Evolutionary conservation across 768 basidiomycete genomes (phyloP), one percentile per base, ranked within the genome.

Genomic region (Hysterangium stoloniferum): DNA sequence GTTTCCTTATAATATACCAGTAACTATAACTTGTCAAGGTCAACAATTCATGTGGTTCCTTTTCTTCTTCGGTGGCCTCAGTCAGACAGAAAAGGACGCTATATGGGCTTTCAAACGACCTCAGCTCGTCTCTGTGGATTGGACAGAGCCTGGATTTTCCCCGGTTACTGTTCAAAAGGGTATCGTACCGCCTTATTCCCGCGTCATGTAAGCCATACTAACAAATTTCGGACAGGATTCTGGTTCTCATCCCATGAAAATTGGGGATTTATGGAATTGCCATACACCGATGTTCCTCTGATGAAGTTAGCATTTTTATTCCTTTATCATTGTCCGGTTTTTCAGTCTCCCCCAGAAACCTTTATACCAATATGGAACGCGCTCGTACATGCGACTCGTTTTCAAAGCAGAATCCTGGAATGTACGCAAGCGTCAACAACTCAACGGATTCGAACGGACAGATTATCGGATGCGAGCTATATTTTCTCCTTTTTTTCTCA

Each of bases 351-450:
- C 22, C 15, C 42, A 44, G 42, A 22, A 24, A 6, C 8, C 25
- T 44, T 15, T 44, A 44, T 22, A 7, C 42, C 6, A 44, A 44
- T 28, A 44, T 44, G 42, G 42, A 44, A 27, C 42, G 42, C 17
- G 42, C 42, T 6, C 42, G 42, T 22, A 44, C 42, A 6, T 44
- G 42, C 24, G 22, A 44, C 22, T 11, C 42, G 5, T 25, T 22
- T 22, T 19, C 42, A 24, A 22, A 8, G 24, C 19, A 17, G 5
- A 44, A 22, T 22, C 42, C 42, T 24, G 42, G 42, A 11, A 44
- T 44, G 42, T 44, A 44, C 22, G 42, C 42, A 7, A 44, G 42
- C 24, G 29, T 44, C 42, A 44, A 44, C 42, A 44, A 44, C 17
- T 44, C 42, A 5, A 44, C 42, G 15, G 42, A 44, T 28, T 44